phyloP scores from a whole-genome alignment of 257 asterid species.

The Henckelia pumila region DNA sequence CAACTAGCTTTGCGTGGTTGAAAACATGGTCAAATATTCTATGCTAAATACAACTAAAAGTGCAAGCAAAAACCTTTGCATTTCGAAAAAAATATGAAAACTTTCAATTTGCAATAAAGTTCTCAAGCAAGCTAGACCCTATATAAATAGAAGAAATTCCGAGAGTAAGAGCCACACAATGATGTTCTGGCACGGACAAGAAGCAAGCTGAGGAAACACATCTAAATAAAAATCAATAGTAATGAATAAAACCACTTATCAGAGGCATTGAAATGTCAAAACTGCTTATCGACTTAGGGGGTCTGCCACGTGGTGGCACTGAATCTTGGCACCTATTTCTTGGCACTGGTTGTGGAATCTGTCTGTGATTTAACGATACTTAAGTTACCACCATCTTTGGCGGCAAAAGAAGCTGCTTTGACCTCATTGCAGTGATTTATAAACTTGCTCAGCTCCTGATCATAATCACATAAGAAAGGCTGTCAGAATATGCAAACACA shows the following conservation, averaged over 20 bases:
- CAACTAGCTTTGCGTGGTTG: not conserved
- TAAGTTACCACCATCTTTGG: constrained; percentile 89
- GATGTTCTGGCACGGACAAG: not conserved
- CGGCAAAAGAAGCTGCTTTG: constrained; percentile 77
- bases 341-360: constrained; percentile 48
- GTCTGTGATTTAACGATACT: constrained; percentile 51
- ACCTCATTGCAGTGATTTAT: constrained; percentile 44
- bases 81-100: no score
- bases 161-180: not conserved
- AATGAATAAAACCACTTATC: constrained; percentile 6
- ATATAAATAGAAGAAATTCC: no score
- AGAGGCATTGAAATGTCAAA: constrained; percentile 19
- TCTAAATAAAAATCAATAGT: not conserved
- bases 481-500: not conserved
- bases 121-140: not conserved
- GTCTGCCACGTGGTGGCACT: not conserved
- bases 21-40: no score
- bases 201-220: not conserved
- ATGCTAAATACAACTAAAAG: not conserved
- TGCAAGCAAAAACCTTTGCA: not conserved
- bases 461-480: not conserved
- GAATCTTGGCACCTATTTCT: constrained; percentile 36
- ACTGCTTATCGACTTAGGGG: constrained; percentile 16
- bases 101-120: not conserved
- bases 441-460: constrained; percentile 50